These are phyloP conservation scores for Saccharomycopsis oosterbeekiorum DNA, from an alignment of 805 yeast species.

Conservation along the genomic window DNA sequence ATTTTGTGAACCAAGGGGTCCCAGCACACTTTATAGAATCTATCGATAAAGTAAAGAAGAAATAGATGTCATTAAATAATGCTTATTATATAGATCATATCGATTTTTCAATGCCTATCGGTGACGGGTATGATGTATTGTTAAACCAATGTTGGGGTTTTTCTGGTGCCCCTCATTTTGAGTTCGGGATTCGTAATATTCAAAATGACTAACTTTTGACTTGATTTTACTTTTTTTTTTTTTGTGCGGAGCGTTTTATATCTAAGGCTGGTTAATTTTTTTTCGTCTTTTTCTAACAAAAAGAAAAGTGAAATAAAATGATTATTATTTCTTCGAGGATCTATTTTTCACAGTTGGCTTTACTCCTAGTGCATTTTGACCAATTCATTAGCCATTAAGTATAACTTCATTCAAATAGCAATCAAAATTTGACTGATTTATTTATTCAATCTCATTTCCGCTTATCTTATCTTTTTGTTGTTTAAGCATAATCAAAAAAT, in stretches of 20 bases:
- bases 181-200: not conserved
- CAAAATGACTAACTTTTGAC: not conserved
- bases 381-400: not conserved
- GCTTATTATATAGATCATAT: not conserved
- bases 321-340: not conserved
- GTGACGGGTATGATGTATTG: not conserved
- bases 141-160: not conserved
- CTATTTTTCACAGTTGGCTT: not conserved
- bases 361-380: not conserved
- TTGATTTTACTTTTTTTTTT: not conserved
- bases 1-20: conserved; percentile 53
- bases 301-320: not conserved
- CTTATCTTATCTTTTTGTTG: not conserved
- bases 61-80: not conserved
- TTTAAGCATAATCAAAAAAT: not conserved
- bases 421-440: not conserved
- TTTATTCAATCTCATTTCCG: too few relatives aligned
- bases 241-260: not conserved
- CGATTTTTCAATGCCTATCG: too few relatives aligned
- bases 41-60: conserved; percentile 37
- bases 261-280: not conserved
- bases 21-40: conserved; percentile 55
- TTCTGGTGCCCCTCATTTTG: not conserved
- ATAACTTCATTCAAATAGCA: not conserved
- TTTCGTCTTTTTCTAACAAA: not conserved